Evolutionary conservation across 208 protist species (phyloP).

Genomic region (Crithidia acanthocephali): DNA sequence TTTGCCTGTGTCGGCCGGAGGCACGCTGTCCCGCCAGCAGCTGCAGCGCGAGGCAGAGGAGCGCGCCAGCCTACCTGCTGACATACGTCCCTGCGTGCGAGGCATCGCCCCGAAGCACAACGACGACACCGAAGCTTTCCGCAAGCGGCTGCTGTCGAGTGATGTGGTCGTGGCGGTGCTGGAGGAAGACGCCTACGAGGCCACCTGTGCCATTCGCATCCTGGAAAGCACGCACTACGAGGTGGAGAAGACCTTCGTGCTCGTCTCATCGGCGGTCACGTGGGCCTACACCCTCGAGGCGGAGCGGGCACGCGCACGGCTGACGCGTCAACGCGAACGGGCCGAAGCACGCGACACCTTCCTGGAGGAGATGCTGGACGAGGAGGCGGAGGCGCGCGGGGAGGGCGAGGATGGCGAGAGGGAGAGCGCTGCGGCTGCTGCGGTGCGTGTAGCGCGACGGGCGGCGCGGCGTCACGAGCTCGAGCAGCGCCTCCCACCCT

Average conservation of each 20-base stretch:
- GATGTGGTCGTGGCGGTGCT: constrained; percentile 90
- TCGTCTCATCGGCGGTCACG: constrained; percentile 86
- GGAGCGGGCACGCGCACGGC: constrained; percentile 48
- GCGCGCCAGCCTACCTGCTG: constrained; percentile 32
- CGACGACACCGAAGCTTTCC: constrained; percentile 66
- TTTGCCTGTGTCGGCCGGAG: too few species aligned
- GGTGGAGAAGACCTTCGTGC: constrained; percentile 93
- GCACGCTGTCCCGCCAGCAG: too few species aligned
- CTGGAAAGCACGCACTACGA: constrained; percentile 84
- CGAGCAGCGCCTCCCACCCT: constrained; percentile 25
- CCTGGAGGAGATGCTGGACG: constrained; percentile 46
- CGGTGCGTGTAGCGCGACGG: constrained; percentile 21
- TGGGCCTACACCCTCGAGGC: constrained; percentile 80
- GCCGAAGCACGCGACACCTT: constrained; percentile 48
- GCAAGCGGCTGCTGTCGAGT: constrained; percentile 60
- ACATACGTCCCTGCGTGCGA: constrained; percentile 51
- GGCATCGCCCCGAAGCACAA: constrained; percentile 73
- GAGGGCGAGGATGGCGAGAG: constrained; percentile 27
- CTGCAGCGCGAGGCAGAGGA: constrained; percentile 13
- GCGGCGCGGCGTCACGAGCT: constrained; percentile 20
- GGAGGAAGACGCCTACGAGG: constrained; percentile 81
- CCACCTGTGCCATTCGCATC: constrained; percentile 83
- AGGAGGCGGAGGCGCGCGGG: constrained; percentile 23
- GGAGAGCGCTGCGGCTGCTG: constrained; percentile 16
- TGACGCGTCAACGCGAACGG: constrained; percentile 42